Evolutionary conservation across 129 eudicot species (phyloP).

Genomic region (Dittrichia graveolens): DNA sequence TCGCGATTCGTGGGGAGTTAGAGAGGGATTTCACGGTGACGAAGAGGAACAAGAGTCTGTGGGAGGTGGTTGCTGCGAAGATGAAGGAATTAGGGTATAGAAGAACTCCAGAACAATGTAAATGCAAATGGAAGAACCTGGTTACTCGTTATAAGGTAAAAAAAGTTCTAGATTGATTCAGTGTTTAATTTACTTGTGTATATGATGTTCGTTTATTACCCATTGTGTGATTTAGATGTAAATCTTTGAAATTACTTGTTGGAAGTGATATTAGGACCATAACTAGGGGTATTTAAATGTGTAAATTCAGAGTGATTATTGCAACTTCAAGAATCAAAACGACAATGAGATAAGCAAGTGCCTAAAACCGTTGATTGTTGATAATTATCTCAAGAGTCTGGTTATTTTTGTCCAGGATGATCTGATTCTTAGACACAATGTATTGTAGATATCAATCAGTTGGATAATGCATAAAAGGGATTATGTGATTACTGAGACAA

Average conservation of each 20-base stretch:
- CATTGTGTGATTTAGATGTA: conserved; percentile 6
- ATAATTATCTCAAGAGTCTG: not conserved
- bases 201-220: not conserved
- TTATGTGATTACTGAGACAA: too few relatives aligned
- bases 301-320: not conserved
- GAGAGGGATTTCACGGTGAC: conserved; percentile 51
- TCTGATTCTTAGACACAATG: too few relatives aligned
- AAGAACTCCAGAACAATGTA: conserved; percentile 74
- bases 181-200: conserved; percentile 1
- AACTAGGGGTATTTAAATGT: conserved; percentile 8
- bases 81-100: conserved; percentile 69
- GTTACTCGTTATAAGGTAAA: conserved; percentile 62
- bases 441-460: too few relatives aligned
- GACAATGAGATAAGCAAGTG: too few relatives aligned
- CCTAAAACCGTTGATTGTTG: not conserved
- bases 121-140: conserved; percentile 80
- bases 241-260: conserved; percentile 8
- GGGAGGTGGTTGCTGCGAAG: conserved; percentile 64
- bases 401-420: not conserved
- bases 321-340: too few relatives aligned
- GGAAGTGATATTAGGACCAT: conserved; percentile 9
- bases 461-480: too few relatives aligned
- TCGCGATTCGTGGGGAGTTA: conserved; percentile 58
- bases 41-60: conserved; percentile 54
- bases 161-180: not conserved